These are phyloP conservation scores for Tuber magnatum DNA, from an alignment of 495 filamentous ascomycete species.

Conservation along the genomic window DNA sequence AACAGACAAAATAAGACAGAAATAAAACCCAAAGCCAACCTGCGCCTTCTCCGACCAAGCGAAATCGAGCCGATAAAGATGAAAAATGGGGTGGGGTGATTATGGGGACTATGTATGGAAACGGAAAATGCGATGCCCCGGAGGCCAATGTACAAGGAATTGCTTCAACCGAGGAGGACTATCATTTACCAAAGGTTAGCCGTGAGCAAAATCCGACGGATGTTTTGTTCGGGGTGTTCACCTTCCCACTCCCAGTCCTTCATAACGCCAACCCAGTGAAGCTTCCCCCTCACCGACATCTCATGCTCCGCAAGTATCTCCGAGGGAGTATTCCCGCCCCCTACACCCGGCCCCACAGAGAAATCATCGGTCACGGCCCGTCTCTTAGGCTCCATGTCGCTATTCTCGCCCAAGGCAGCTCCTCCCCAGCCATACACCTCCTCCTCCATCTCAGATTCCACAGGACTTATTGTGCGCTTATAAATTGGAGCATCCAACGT, in stretches of 20 bases:
- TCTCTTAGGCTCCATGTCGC: not conserved
- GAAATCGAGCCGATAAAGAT: conserved; percentile 7
- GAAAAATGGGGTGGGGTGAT: conserved; percentile 4
- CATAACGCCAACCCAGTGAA: conserved; percentile 77
- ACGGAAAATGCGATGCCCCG: not conserved
- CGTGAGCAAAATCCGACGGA: conserved; percentile 11
- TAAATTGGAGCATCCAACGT: conserved; percentile 4
- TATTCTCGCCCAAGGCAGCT: conserved; percentile 11
- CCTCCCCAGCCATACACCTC: conserved; percentile 15
- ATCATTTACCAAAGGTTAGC: conserved; percentile 20
- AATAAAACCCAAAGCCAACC: conserved; percentile 21
- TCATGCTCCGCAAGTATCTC: conserved; percentile 49
- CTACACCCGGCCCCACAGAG: not conserved
- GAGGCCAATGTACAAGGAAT: conserved; percentile 12
- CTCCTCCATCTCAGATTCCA: not conserved
- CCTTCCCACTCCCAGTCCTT: conserved; percentile 73
- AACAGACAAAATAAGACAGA: conserved; percentile 12
- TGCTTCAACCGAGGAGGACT: conserved; percentile 1
- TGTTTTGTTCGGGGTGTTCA: conserved; percentile 42
- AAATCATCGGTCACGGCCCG: conserved; percentile 4
- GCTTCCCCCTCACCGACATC: conserved; percentile 57
- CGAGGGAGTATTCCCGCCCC: conserved; percentile 2
- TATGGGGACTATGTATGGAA: not conserved
- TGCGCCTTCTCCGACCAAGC: conserved; percentile 12
- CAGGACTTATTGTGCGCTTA: not conserved